Evolutionary conservation across 1,139 yeast species (phyloP), one percentile per base, ranked within the genome.

Genomic region (Taphrina pruni): DNA sequence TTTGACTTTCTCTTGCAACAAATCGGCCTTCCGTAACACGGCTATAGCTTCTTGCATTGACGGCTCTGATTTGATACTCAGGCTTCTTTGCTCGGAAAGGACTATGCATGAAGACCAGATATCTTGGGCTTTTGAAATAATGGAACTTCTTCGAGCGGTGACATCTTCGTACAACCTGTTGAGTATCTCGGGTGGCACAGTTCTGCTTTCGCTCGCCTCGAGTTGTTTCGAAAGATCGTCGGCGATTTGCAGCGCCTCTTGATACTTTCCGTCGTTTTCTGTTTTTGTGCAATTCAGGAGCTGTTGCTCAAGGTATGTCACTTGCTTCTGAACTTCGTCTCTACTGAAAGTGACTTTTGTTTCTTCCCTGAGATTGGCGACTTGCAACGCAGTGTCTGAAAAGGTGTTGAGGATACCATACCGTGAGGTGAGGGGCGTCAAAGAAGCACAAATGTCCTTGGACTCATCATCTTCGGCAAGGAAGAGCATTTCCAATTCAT

Each of bases 321-420:
- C 36, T 21, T 50, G 54, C 36, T 50, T 50, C 12, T 50, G 11
- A 11, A 50, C n/a, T 26, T 50, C 21, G 32, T 50, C 54, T n/a
- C 36, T 50, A 2, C 6, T n/a, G n/a, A 4, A 35, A 6, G 11
- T 8, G 6, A 21, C 54, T 50, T 26, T 50, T 11, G 54, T 2
- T 21, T 50, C 36, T 9, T 50, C 36, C 32, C 32, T 32, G 12
- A 26, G n/a, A 8, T 21, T 50, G 54, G 36, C 14, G 36, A 21
- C n/a, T 11, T 50, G 54, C 9, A 11, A 8, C 2, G 54, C 32
- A 21, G 32, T 50, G 5, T 21, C 36, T 21, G 32, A 1, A 11
- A 50, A 50, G 32, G 54, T 50, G 2, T 4, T 21, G n/a, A 50
- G 36, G 20, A 26, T 26, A 11, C n/a, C n/a, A 21, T 50, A 50